Conservation (phyloP, 2,329 filamentous ascomycete genomes). For the Cladosporium colombiae region DNA sequence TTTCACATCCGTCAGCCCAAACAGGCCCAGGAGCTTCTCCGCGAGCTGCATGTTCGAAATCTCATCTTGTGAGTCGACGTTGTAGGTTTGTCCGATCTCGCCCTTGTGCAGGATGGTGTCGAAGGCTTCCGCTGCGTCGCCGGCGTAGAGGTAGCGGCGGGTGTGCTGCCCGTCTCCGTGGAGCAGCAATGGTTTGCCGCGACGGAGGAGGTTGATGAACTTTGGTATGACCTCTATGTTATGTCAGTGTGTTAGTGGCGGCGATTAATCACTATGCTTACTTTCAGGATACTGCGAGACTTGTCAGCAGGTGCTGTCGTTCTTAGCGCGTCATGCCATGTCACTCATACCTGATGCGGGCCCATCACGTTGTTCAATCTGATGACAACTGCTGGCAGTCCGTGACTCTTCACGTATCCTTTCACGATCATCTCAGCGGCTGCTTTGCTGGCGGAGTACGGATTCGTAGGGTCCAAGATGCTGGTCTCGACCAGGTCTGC, state of each 20-base stretch:
- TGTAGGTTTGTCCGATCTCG: slow-evolving; percentile 74
- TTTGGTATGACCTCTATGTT: slow-evolving; percentile 76
- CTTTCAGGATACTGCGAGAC: slow-evolving; percentile 29
- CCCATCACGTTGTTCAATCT: slow-evolving; percentile 85
- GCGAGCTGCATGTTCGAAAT: slow-evolving; percentile 74
- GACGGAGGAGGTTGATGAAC: slow-evolving; percentile 71
- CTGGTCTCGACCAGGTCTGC: slow-evolving; percentile 73
- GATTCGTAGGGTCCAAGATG: slow-evolving; percentile 76
- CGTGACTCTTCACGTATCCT: slow-evolving; percentile 82
- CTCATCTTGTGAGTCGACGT: slow-evolving; percentile 76
- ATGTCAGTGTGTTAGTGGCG: slow-evolving; percentile 1
- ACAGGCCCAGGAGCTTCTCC: slow-evolving; percentile 62
- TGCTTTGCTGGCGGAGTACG: slow-evolving; percentile 48
- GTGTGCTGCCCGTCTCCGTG: slow-evolving; percentile 77
- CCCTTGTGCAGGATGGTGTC: slow-evolving; percentile 83
- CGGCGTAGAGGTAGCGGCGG: slow-evolving; percentile 74
- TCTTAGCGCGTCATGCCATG: background rate
- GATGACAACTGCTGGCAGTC: slow-evolving; percentile 76
- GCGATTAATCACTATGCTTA: slow-evolving; percentile 2
- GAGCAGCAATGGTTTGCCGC: slow-evolving; percentile 66
- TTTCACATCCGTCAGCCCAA: slow-evolving; percentile 57
- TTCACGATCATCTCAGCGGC: slow-evolving; percentile 57
- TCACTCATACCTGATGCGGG: slow-evolving; percentile 71
- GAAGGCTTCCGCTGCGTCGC: slow-evolving; percentile 77
- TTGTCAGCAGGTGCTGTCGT: slow-evolving; percentile 20